phyloP scores from a whole-genome alignment of 495 filamentous ascomycete species.

The Neohortaea acidophila region DNA sequence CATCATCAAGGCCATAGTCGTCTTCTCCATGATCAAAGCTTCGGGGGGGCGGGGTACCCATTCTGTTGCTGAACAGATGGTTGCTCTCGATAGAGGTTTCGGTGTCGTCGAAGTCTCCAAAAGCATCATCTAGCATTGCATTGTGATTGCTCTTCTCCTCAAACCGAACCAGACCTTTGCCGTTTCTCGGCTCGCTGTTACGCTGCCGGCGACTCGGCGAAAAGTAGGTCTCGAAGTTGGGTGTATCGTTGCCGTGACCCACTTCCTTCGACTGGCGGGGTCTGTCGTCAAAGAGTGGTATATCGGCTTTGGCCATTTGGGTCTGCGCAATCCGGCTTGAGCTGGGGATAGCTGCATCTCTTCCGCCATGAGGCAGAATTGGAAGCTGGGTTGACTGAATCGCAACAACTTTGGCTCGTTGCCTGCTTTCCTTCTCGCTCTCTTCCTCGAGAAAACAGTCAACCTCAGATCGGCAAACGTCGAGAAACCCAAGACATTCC shows the following conservation, averaged over 20 bases:
- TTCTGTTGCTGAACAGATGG: conserved; percentile 17
- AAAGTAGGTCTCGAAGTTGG: conserved; percentile 7
- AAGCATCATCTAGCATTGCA: background rate
- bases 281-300: too few relatives aligned
- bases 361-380: background rate
- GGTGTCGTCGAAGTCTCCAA: conserved; percentile 2
- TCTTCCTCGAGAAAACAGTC: conserved; percentile 1
- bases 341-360: background rate
- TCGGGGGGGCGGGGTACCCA: conserved; percentile 16
- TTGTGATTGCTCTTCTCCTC: too few relatives aligned
- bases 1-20: conserved; percentile 23
- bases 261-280: conserved; percentile 1
- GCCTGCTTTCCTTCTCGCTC: background rate
- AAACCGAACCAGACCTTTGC: background rate
- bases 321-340: conserved; percentile 15
- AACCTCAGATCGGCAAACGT: conserved; percentile 2
- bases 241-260: background rate
- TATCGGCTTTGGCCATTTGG: conserved; percentile 3
- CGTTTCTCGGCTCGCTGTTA: background rate
- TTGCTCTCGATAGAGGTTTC: conserved; percentile 2
- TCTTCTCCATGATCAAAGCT: conserved; percentile 15
- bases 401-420: conserved; percentile 1
- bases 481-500: conserved; percentile 1
- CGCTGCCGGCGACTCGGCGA: conserved; percentile 8
- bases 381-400: conserved; percentile 9